Evolutionary conservation across 1,284 basidiomycete species (phyloP).

Genomic region (Tilletia indica): DNA sequence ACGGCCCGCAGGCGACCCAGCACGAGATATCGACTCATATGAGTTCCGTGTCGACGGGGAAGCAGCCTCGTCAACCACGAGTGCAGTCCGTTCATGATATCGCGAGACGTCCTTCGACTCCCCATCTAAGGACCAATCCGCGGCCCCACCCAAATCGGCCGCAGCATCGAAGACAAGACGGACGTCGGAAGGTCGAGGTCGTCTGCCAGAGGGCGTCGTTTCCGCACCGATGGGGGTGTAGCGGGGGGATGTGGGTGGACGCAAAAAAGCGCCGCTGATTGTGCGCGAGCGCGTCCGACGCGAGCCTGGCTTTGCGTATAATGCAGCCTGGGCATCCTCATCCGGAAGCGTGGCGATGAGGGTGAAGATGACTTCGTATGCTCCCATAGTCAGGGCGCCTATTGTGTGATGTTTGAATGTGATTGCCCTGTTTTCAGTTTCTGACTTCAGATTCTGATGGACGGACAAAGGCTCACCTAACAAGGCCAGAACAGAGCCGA

Average conservation of each 20-base stretch:
- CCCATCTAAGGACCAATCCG: background rate
- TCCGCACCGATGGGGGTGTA: background rate
- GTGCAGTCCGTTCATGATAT: conserved; percentile 7
- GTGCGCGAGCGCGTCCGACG: conserved; percentile 2
- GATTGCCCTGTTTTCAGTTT: too few relatives aligned
- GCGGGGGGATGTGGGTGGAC: background rate
- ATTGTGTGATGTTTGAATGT: conserved; percentile 14
- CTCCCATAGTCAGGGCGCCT: conserved; percentile 53
- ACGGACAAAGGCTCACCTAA: conserved; percentile 28
- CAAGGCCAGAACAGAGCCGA: conserved; percentile 21
- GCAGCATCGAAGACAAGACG: conserved; percentile 1
- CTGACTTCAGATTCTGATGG: too few relatives aligned
- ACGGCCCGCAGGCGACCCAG: background rate
- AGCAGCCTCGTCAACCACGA: background rate
- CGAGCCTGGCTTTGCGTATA: conserved; percentile 1
- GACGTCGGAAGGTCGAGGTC: background rate
- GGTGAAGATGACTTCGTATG: conserved; percentile 53
- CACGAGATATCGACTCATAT: conserved; percentile 1
- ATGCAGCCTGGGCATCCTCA: conserved; percentile 24
- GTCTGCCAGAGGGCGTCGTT: background rate
- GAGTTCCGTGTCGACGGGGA: background rate
- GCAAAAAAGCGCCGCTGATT: background rate
- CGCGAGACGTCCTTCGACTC: background rate
- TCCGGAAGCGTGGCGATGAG: conserved; percentile 49
- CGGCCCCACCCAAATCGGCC: background rate